Evolutionary conservation across 352 stramenopile species (phyloP), one percentile per base, ranked within the genome.

Genomic region (Plasmopara halstedii): DNA sequence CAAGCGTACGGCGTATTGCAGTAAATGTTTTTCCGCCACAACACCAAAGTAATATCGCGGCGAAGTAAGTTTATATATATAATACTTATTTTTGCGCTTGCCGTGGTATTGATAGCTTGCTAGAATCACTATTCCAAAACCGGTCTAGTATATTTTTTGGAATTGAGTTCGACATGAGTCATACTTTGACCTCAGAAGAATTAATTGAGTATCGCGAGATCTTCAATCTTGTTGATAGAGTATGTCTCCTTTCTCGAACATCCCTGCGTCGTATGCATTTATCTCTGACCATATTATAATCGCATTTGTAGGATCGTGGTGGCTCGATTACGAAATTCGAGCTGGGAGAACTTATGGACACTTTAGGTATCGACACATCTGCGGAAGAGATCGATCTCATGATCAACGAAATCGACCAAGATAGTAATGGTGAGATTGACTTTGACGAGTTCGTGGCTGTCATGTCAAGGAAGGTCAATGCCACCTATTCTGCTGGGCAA

Each of bases 361-460:
- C 91, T 4, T 53, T 97, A 2, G 89, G 88, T 25, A 97, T 97
- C 37, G 85, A 97, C 64, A 94, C 88, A 11, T 94, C 80, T 1
- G 80, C 87, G 2, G 62, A 97, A 56, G 90, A 97, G 46, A 95
- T 97, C 36, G 87, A 97, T 34, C 67, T 96, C 14, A 97, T 97
- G 91, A 96, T 97, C 53, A 74, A 94, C 37, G 91, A 97, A 50
- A 97, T 97, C 57, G 90, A 97, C 58, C 82, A 97, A 58, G 87
- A 97, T 67, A 94, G 77, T 58, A 96, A 96, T 43, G 88, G 88
- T 19, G 89, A 96, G 45, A 97, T 97, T 55, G 89, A 97, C 58
- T 97, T 97, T 62, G 83, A 96, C 62, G 91, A 97, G 58, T 97
- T 97, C 50, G 87, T 96, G 5, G 88, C 83, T 2, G 87, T 97